Percentiles rank a stretch among this genome's conserved stretches.
phyloP scores from a whole-genome alignment of 169 alveolate species.

The Theileria equi region DNA sequence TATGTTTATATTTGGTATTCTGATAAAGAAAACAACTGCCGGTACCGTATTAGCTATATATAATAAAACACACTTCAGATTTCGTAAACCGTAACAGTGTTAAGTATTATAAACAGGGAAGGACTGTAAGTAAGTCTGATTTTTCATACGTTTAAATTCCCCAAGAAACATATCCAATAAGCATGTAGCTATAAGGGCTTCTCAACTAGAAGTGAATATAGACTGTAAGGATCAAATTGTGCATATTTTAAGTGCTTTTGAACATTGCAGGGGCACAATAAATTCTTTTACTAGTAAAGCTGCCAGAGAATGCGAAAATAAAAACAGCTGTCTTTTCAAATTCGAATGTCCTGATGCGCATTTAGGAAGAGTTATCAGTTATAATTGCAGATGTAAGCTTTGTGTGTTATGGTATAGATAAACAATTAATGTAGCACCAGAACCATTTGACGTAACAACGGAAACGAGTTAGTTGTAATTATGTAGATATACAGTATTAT shows the following conservation, averaged over 20 bases:
- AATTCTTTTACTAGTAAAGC: neutral
- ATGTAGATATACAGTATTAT: neutral
- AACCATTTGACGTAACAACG: conserved; percentile 6
- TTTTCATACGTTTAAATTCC: neutral
- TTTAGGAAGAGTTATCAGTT: neutral
- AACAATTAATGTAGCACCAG: conserved; percentile 8
- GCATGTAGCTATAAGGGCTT: neutral
- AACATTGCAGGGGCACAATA: conserved; percentile 9
- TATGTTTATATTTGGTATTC: neutral
- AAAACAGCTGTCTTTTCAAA: neutral
- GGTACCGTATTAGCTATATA: neutral
- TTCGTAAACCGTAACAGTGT: conserved; percentile 1
- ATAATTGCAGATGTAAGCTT: conserved; percentile 40
- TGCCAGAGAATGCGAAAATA: conserved; percentile 16
- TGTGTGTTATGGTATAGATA: neutral
- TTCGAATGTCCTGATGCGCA: conserved; percentile 2
- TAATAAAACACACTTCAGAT: too few relatives aligned
- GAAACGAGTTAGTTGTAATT: conserved; percentile 3
- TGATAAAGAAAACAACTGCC: neutral
- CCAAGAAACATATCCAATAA: too few relatives aligned
- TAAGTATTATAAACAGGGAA: conserved; percentile 10
- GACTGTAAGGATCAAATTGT: neutral
- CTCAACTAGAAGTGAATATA: neutral
- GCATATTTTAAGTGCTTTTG: conserved; percentile 1
- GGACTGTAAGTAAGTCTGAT: neutral